phyloP scores from a whole-genome alignment of 2,329 filamentous ascomycete genomes.

The Leptographium galeiforme region DNA sequence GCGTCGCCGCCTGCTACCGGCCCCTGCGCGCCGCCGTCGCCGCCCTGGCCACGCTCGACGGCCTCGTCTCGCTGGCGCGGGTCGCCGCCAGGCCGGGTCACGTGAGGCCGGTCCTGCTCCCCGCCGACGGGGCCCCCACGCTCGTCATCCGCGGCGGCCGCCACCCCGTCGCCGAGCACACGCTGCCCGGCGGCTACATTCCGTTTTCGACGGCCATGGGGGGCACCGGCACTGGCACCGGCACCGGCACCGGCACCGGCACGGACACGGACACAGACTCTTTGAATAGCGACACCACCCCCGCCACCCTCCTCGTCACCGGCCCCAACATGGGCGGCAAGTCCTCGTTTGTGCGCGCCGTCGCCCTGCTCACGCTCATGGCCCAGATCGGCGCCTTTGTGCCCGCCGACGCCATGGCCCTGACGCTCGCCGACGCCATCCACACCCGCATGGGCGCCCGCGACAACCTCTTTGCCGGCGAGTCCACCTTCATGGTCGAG shows the following conservation, averaged over 20 bases:
- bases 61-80: slow-evolving; percentile 71
- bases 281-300: not conserved
- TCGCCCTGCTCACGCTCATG: slow-evolving; percentile 85
- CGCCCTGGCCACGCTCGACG: slow-evolving; percentile 76
- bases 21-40: slow-evolving; percentile 79
- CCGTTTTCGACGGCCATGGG: slow-evolving; percentile 71
- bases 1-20: slow-evolving; percentile 76
- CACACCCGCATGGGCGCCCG: slow-evolving; percentile 93
- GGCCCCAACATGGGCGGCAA: slow-evolving; percentile 99
- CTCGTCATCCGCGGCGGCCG: slow-evolving; percentile 64
- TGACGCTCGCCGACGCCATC: slow-evolving; percentile 82
- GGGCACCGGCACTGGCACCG: slow-evolving; percentile 22
- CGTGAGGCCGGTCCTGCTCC: slow-evolving; percentile 55
- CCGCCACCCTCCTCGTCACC: slow-evolving; percentile 68
- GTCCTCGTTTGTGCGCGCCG: slow-evolving; percentile 88
- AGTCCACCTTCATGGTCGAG: slow-evolving; percentile 97
- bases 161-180: slow-evolving; percentile 91
- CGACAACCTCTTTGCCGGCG: slow-evolving; percentile 90
- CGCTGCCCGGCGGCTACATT: slow-evolving; percentile 75
- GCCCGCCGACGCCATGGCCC: slow-evolving; percentile 57
- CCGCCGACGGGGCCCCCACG: not conserved
- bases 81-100: slow-evolving; percentile 83
- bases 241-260: not conserved
- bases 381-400: slow-evolving; percentile 92
- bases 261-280: too few relatives aligned